A percentile compares a stretch with the other conserved stretches of the same genome.
phyloP scores from a whole-genome alignment of 257 asterid genomes.

The Penstemon eatonii region DNA sequence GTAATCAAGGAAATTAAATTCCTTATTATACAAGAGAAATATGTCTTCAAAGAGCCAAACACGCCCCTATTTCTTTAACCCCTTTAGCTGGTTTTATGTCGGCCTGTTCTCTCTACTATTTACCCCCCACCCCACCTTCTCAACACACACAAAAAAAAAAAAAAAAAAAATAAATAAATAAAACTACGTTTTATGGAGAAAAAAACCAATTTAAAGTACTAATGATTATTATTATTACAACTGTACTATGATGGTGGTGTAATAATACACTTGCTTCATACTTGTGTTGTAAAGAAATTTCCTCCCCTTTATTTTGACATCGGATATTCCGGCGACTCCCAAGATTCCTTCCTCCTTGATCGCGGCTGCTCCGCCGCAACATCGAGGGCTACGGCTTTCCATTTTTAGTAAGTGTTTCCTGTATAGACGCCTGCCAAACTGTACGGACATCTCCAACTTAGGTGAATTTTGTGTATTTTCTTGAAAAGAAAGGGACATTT shows the following conservation, averaged over 20 bases:
- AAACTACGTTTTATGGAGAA: no score
- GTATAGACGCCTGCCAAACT: no score
- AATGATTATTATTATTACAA: conserved; percentile 6
- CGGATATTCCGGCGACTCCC: conserved; percentile 65
- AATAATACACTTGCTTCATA: conserved; percentile 16
- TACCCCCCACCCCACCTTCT: conserved; percentile 6
- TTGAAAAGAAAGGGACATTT: no score
- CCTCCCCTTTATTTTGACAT: conserved; percentile 41
- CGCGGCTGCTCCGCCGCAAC: conserved; percentile 32
- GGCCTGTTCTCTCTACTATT: conserved; percentile 33
- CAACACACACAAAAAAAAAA: background rate
- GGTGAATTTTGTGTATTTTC: no score
- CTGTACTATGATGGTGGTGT: conserved; percentile 27
- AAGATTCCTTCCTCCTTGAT: conserved; percentile 56
- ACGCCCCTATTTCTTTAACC: conserved; percentile 24
- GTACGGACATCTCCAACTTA: no score
- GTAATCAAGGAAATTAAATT: no score
- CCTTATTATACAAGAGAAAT: conserved; percentile 4
- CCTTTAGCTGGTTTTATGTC: conserved; percentile 50
- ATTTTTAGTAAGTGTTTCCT: no score
- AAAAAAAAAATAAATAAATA: no score
- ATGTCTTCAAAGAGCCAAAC: conserved; percentile 54
- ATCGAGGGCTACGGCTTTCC: no score
- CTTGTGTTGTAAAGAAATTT: conserved; percentile 25
- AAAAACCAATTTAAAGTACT: background rate